These are phyloP conservation scores for Moringa oleifera DNA, from an alignment of 345 rosid species.

Conservation along the genomic window DNA sequence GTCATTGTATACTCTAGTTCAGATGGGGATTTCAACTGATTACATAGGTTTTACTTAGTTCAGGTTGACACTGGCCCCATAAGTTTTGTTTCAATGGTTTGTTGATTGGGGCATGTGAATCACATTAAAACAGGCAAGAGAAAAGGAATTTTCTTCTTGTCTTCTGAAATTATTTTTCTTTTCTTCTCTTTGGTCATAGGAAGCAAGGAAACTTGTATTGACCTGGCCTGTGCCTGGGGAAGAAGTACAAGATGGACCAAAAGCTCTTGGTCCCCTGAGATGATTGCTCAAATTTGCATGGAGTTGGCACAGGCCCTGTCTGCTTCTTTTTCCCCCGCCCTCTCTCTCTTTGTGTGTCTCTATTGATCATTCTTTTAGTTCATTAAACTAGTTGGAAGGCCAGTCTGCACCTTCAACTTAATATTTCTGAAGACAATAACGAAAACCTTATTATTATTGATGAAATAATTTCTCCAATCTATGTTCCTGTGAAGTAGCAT, in stretches of 20 bases:
- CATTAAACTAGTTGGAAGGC: no score
- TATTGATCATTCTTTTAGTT: no score
- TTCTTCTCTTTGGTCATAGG: no score
- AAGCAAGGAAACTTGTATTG: no score
- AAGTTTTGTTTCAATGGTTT: conserved; percentile 26
- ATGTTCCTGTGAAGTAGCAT: no score
- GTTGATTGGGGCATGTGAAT: conserved; percentile 27
- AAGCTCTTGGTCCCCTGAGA: conserved; percentile 5
- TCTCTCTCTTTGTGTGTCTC: no score
- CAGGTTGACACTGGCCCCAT: conserved; percentile 24
- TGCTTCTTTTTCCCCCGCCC: not conserved
- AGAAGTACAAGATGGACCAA: no score
- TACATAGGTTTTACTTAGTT: conserved; percentile 15
- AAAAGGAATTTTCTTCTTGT: conserved; percentile 17
- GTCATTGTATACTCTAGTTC: conserved; percentile 26
- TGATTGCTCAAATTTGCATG: conserved; percentile 14
- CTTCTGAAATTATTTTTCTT: conserved; percentile 1
- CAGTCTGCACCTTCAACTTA: no score
- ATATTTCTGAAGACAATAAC: no score
- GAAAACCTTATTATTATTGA: no score
- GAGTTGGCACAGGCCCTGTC: conserved; percentile 6
- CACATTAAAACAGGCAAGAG: conserved; percentile 10
- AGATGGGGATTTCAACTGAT: conserved; percentile 18
- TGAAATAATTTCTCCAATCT: no score
- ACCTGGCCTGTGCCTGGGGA: no score